These are phyloP conservation scores for Avena sativa DNA, from an alignment of 176 grass and related monocot genomes.

Conservation along the genomic window DNA sequence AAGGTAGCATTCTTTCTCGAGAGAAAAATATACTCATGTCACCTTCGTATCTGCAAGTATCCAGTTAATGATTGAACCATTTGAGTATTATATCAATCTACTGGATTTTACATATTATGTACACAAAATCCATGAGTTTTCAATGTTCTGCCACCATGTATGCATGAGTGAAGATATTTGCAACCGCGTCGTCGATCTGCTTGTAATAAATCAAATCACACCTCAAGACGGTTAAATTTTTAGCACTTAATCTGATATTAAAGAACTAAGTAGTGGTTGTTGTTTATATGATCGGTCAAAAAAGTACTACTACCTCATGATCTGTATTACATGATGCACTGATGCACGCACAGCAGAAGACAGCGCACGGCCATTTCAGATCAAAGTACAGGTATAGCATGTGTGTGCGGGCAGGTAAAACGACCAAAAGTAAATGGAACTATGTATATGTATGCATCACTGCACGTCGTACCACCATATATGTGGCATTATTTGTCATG, in stretches of 20 bases:
- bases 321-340: background rate
- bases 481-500: conserved; percentile 16
- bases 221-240: background rate
- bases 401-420: conserved; percentile 3
- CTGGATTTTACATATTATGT: background rate
- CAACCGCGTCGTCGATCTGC: background rate
- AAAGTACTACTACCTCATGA: background rate
- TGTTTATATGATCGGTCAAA: background rate
- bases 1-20: background rate
- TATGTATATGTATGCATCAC: background rate
- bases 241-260: background rate
- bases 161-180: background rate
- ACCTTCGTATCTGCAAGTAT: conserved; percentile 27
- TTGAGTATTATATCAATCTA: background rate
- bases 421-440: conserved; percentile 39
- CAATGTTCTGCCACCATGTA: background rate
- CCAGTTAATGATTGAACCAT: conserved; percentile 21
- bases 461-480: background rate
- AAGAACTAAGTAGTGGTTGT: background rate
- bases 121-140: background rate
- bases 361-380: conserved; percentile 5
- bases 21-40: background rate
- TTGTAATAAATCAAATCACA: background rate
- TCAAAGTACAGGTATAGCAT: conserved; percentile 16
- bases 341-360: background rate